Conservation (phyloP, 1,284 basidiomycete species). For the Ustilago vetiveriae region DNA sequence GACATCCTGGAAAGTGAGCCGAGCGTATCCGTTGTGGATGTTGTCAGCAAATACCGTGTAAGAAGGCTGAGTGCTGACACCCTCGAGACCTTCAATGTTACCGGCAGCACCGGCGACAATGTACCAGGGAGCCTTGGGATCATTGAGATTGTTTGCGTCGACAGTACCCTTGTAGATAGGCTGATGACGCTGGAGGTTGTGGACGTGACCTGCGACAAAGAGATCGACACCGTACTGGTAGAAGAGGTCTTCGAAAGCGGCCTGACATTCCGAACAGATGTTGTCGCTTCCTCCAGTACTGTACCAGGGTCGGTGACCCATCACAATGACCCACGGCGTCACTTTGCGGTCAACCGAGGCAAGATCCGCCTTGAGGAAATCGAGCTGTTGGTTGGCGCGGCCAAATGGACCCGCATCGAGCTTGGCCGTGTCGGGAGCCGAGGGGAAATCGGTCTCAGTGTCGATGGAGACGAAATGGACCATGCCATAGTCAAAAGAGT, state of each 20-base stretch:
- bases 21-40: constrained; percentile 37
- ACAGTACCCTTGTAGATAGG: constrained; percentile 62
- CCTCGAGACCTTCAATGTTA: constrained; percentile 62
- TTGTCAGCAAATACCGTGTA: constrained; percentile 39
- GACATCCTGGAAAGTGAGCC: constrained; percentile 62
- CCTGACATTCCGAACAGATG: constrained; percentile 61
- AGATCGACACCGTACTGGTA: constrained; percentile 67
- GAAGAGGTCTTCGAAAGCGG: constrained; percentile 66
- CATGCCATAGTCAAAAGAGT: constrained; percentile 52
- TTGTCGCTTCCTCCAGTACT: constrained; percentile 43
- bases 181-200: constrained; percentile 66
- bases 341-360: constrained; percentile 65
- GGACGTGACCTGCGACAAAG: constrained; percentile 66
- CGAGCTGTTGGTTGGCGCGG: constrained; percentile 32
- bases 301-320: constrained; percentile 65
- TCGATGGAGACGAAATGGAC: constrained; percentile 54
- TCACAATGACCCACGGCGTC: constrained; percentile 68
- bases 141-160: constrained; percentile 48
- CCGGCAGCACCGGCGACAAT: constrained; percentile 66
- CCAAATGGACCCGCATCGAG: constrained; percentile 34
- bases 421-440: constrained; percentile 45
- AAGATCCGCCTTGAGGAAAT: constrained; percentile 63
- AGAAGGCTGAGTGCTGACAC: constrained; percentile 9
- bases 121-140: constrained; percentile 63
- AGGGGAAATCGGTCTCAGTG: constrained; percentile 55